Percentiles rank a stretch among this genome's conserved stretches.
phyloP scores from a whole-genome alignment of 2,329 filamentous ascomycete species.

The Xylaria sp. region DNA sequence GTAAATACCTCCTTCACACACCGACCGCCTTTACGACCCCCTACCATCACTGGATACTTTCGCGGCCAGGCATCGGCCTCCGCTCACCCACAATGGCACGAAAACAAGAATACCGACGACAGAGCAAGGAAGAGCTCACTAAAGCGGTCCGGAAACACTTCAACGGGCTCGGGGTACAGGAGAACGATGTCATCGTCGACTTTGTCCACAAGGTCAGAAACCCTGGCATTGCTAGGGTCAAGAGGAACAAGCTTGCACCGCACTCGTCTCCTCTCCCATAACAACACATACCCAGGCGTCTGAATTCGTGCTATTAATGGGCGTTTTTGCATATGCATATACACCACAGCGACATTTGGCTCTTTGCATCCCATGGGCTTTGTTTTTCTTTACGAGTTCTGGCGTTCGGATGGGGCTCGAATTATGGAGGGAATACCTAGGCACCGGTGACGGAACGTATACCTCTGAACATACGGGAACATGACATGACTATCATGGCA shows the following conservation, averaged over 20 bases:
- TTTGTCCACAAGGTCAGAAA: constrained; percentile 72
- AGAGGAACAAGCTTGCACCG: constrained; percentile 36
- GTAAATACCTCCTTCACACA: constrained; percentile 70
- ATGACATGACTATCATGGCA: not conserved
- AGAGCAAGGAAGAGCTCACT: constrained; percentile 73
- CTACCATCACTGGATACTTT: constrained; percentile 64
- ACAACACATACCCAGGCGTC: constrained; percentile 3
- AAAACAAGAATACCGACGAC: constrained; percentile 63
- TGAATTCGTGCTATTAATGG: constrained; percentile 7
- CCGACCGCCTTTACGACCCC: constrained; percentile 70
- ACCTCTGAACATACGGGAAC: not conserved
- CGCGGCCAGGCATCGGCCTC: constrained; percentile 65
- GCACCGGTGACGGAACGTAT: not conserved
- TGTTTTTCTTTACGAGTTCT: constrained; percentile 5
- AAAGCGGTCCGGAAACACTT: constrained; percentile 79
- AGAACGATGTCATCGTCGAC: constrained; percentile 82
- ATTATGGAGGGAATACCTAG: constrained; percentile 21
- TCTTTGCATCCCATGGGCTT: not conserved
- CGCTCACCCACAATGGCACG: constrained; percentile 78
- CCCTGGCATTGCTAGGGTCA: constrained; percentile 49
- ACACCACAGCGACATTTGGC: constrained; percentile 6
- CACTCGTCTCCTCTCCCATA: constrained; percentile 40
- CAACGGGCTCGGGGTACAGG: constrained; percentile 75
- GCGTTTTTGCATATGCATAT: constrained; percentile 1
- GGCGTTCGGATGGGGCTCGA: constrained; percentile 20